Evolutionary conservation across 441 rosid genomes (phyloP), one percentile per base, ranked within the genome.

Genomic region (Manihot esculenta): DNA sequence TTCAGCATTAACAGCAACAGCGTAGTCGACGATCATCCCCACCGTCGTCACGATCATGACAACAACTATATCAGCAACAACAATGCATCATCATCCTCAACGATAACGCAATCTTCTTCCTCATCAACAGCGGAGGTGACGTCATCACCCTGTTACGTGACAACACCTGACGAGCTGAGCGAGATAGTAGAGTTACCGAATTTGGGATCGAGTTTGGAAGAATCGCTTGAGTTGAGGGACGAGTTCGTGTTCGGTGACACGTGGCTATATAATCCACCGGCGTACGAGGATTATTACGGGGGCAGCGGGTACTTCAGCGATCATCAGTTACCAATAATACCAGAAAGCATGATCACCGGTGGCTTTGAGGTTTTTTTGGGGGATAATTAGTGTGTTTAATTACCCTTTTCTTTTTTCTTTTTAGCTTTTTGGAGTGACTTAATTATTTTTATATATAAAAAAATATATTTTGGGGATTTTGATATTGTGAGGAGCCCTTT

Each of bases 201-300:
- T 44, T 33, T 77, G 4, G 77, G 82, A 12, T 69, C 88, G 81
- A 78, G 83, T 78, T 83, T 41, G 3, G 76, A 79, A 59, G 86
- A 86, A 13, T 81, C 72, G 63, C 71, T 75, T 0, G 86, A 85
- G 82, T 66, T 81, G 3, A 66, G 84, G 78, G 80, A 55, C 74
- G 89, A 91, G 74, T 82, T 86, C 7, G 87, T 81, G 44, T 84
- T 80, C 47, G 79, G 75, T 50, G 97, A 89, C 79, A 60, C 85
- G 27, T 84, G 84, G 81, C 70, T 76, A 24, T 77, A 72, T 76
- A 68, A 79, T 61, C 72, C 75, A 33, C 80, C 84, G 21, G 85
- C 87, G 88, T 75, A 72, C 62, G 78, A 82, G 27, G 77, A 67
- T 62, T 75, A 81, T 15, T 2, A 7, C 7, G 33, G 33, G 4